A percentile compares a stretch with the other conserved stretches of the same genome.
Conservation (phyloP, 495 filamentous ascomycete species). For the Xylaria nigripes region DNA sequence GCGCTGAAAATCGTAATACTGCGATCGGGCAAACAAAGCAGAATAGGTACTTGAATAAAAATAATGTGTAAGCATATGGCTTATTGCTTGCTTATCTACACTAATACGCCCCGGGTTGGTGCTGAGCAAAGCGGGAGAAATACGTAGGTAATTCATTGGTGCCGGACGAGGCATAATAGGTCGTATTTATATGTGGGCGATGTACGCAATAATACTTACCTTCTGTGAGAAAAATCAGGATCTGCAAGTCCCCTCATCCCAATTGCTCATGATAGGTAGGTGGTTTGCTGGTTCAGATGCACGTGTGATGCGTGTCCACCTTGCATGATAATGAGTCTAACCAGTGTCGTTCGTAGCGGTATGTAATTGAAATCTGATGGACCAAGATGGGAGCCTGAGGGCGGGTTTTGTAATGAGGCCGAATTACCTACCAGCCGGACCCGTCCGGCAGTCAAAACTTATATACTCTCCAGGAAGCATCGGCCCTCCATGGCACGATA, state of each 20-base stretch:
- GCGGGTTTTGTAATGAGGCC: neutral
- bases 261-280: neutral
- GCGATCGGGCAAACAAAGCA: neutral
- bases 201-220: neutral
- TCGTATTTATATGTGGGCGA: neutral
- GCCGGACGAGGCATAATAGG: neutral
- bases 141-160: neutral
- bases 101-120: neutral
- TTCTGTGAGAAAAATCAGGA: slow-evolving; percentile 1
- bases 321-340: too few relatives aligned
- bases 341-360: neutral
- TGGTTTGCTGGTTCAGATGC: neutral
- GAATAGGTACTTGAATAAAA: neutral
- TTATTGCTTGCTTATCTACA: too few relatives aligned
- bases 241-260: neutral
- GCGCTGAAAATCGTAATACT: neutral
- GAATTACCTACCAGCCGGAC: neutral
- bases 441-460: neutral
- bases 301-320: neutral
- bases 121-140: too few relatives aligned
- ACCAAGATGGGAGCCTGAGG: neutral
- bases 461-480: neutral
- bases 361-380: neutral
- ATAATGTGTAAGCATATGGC: neutral
- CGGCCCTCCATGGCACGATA: neutral